Evolutionary conservation across 257 asterid genomes (phyloP).

Genomic region (Gentiana dahurica): DNA sequence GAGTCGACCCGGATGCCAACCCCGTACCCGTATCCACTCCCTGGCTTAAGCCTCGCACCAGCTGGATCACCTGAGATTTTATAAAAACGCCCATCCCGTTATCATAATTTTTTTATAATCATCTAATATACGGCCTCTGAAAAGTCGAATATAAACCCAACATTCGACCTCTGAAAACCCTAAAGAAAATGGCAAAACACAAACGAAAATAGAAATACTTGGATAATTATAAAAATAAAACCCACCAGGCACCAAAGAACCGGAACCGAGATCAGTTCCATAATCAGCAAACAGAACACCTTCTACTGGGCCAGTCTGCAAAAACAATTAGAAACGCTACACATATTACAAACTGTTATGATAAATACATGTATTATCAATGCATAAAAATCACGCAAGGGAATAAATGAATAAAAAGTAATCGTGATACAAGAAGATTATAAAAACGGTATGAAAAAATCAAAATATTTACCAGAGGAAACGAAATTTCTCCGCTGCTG

Average conservation of each 20-base stretch:
- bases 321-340: background rate
- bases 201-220: background rate
- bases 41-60: slow-evolving; percentile 88
- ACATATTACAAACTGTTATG: too few species aligned
- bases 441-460: background rate
- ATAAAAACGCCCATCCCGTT: too few species aligned
- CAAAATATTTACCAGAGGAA: slow-evolving; percentile 61
- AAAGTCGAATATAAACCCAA: too few species aligned
- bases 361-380: too few species aligned
- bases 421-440: too few species aligned
- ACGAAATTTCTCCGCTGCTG: slow-evolving; percentile 87
- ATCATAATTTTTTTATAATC: too few species aligned
- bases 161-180: too few species aligned
- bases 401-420: too few species aligned
- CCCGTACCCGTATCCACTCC: slow-evolving; percentile 93
- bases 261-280: slow-evolving; percentile 97
- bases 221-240: background rate
- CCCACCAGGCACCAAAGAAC: slow-evolving; percentile 70
- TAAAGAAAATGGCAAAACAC: background rate
- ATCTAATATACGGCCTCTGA: too few species aligned
- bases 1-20: slow-evolving; percentile 84
- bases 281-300: slow-evolving; percentile 92
- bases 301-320: slow-evolving; percentile 73
- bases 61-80: slow-evolving; percentile 74
- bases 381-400: too few species aligned